Base-by-base conservation (phyloP, 768 basidiomycete genomes). In the Serendipita vermifera region DNA sequence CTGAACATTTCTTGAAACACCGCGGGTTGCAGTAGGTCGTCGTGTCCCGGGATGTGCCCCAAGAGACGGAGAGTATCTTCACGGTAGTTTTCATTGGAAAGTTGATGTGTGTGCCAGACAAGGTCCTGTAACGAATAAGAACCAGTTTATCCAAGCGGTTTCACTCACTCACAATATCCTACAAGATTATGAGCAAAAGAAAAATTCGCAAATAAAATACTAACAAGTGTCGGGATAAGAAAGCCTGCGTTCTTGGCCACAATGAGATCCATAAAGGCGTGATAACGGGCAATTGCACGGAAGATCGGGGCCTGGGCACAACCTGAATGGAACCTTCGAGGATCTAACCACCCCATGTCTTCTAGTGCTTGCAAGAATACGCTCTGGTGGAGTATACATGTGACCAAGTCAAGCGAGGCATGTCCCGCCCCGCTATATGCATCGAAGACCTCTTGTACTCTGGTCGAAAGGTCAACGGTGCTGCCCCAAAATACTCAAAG, bases 331-430 rank as follows among this genome's bases (percentile, higher is more conserved):
- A 81, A 80, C 46, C 68, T 72, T 3, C 64, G 65, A 0, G 73
- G 68, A 33, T 67, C 63, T 5, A 74, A 73, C 81, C 81, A 83
- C 0, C 71, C 70, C 2, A 82, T 61, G 29, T 73, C 67, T 14
- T 72, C 62, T 72, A 82, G 77, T 63, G 79, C 78, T 53, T 66
- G 59, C 9, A 76, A 71, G 59, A 83, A 83, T 0, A 73, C 69
- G 6, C 74, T 73, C 62, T 83, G 81, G 5, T 79, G 77, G 26
- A 80, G 61, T 4, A 80, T 75, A 36, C 41, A 40, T 17, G 56
- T 17, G 13, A 46, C 56, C 20, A 57, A 43, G 33, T 57, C 56
- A 15, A 57, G 26, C 9, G 56, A 48, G 20, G 46, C 46, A 31
- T 51, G 32, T 22, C 46, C 46, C 9, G 46, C 24, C 9, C 26